These are phyloP conservation scores for Ogataea glucozyma DNA, from an alignment of 805 yeast species.

Conservation along the genomic window DNA sequence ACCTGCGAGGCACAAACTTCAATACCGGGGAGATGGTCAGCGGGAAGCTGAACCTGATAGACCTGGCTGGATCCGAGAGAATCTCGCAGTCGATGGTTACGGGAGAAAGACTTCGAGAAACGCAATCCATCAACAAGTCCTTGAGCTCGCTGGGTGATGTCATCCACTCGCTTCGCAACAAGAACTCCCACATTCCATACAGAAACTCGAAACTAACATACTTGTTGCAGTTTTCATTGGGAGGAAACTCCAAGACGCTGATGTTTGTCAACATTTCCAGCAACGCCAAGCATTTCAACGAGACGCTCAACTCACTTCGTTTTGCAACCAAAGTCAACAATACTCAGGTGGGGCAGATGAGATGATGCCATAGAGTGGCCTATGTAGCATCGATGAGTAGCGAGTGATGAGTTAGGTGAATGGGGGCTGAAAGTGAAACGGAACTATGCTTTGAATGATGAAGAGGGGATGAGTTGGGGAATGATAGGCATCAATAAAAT, in stretches of 20 bases:
- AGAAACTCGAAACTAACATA: constrained; percentile 78
- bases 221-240: constrained; percentile 76
- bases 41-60: constrained; percentile 79
- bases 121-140: constrained; percentile 86
- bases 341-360: constrained; percentile 37
- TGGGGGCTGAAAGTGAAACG: too few species aligned
- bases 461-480: too few species aligned
- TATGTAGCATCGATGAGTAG: too few species aligned
- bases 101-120: constrained; percentile 82
- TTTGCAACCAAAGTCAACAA: constrained; percentile 83
- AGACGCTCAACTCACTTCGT: constrained; percentile 80
- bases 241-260: constrained; percentile 84
- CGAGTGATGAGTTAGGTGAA: too few species aligned
- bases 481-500: too few species aligned
- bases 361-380: too few species aligned
- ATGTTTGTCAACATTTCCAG: constrained; percentile 93
- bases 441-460: too few species aligned
- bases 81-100: constrained; percentile 69
- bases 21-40: constrained; percentile 46
- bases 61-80: constrained; percentile 94
- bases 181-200: constrained; percentile 58
- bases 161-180: constrained; percentile 43
- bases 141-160: constrained; percentile 90
- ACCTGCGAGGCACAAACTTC: constrained; percentile 54
- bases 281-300: constrained; percentile 57